Evolutionary conservation across 805 yeast species (phyloP).

Genomic region (Starmerella asiatica): DNA sequence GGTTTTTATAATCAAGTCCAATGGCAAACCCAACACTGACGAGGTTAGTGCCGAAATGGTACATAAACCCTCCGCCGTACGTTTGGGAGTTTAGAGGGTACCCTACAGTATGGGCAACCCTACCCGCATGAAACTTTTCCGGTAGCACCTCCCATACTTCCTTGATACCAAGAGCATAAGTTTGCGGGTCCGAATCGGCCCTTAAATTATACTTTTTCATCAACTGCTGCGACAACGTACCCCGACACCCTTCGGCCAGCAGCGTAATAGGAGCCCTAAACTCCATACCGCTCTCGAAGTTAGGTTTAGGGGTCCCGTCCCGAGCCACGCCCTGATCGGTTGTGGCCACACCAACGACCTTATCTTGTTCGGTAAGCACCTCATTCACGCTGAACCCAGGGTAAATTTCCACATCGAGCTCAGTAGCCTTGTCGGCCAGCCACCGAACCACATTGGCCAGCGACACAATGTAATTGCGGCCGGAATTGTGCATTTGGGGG

Average conservation of each 20-base stretch:
- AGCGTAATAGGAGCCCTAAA: slow-evolving; percentile 83
- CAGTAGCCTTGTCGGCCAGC: slow-evolving; percentile 81
- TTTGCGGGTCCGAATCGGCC: slow-evolving; percentile 46
- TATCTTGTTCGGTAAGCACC: slow-evolving; percentile 42
- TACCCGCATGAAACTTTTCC: slow-evolving; percentile 66
- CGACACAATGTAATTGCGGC: slow-evolving; percentile 73
- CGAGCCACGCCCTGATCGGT: slow-evolving; percentile 78
- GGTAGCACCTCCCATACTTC: slow-evolving; percentile 95
- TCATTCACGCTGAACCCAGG: slow-evolving; percentile 82
- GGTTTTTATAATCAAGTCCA: slow-evolving; percentile 89
- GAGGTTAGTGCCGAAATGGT: slow-evolving; percentile 87
- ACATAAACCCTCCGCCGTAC: slow-evolving; percentile 95
- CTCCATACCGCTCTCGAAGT: slow-evolving; percentile 95
- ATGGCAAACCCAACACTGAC: slow-evolving; percentile 90
- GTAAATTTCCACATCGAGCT: slow-evolving; percentile 82
- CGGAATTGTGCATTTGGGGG: slow-evolving; percentile 71
- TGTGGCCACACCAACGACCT: slow-evolving; percentile 82
- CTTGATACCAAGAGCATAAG: slow-evolving; percentile 90
- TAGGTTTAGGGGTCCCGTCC: slow-evolving; percentile 60
- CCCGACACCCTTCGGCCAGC: slow-evolving; percentile 97
- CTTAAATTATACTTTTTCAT: slow-evolving; percentile 59
- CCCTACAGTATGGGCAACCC: slow-evolving; percentile 77
- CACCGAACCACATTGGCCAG: slow-evolving; percentile 68
- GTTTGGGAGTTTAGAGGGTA: slow-evolving; percentile 61
- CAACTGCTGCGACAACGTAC: slow-evolving; percentile 70